phyloP scores from a whole-genome alignment of 306 rosid genomes.

The Parietaria judaica region DNA sequence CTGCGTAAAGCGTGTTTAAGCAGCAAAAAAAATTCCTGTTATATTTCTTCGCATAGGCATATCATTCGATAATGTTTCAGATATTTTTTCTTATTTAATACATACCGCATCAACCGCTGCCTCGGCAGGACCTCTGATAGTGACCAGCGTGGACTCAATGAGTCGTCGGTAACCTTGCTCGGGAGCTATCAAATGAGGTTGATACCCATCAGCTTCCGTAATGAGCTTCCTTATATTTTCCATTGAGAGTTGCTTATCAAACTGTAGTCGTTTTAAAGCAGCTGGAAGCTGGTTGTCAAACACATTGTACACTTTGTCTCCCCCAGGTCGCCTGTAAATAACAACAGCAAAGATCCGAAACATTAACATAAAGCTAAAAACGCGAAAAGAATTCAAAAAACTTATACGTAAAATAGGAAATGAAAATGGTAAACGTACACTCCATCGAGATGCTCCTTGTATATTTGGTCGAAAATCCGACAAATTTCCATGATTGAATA shows the following conservation, averaged over 20 bases:
- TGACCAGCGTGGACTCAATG: slow-evolving; percentile 68
- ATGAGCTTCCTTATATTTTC: slow-evolving; percentile 85
- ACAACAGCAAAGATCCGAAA: slow-evolving; percentile 15
- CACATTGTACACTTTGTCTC: slow-evolving; percentile 80
- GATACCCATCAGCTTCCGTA: slow-evolving; percentile 98
- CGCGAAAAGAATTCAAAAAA: slow-evolving; percentile 3
- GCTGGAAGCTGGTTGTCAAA: slow-evolving; percentile 97
- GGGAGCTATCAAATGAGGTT: slow-evolving; percentile 94
- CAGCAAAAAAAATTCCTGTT: background rate
- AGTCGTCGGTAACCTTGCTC: slow-evolving; percentile 97
- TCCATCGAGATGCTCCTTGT: slow-evolving; percentile 95
- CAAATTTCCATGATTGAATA: slow-evolving; percentile 91
- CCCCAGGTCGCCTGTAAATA: slow-evolving; percentile 77
- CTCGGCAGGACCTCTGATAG: slow-evolving; percentile 94
- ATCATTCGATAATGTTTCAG: too few relatives aligned
- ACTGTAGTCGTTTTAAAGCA: slow-evolving; percentile 88
- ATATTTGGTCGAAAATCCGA: slow-evolving; percentile 72
- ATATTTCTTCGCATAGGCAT: too few relatives aligned
- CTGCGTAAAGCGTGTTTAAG: background rate
- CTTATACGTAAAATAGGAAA: background rate
- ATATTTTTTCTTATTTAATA: background rate
- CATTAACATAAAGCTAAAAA: slow-evolving; percentile 4
- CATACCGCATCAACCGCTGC: slow-evolving; percentile 91
- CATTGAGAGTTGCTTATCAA: slow-evolving; percentile 94
- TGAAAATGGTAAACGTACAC: slow-evolving; percentile 45